Percentiles rank a stretch among this genome's conserved stretches.
These are phyloP conservation scores for Zygosaccharomyces sapae DNA, from an alignment of 1,139 yeast genomes.

Conservation along the genomic window DNA sequence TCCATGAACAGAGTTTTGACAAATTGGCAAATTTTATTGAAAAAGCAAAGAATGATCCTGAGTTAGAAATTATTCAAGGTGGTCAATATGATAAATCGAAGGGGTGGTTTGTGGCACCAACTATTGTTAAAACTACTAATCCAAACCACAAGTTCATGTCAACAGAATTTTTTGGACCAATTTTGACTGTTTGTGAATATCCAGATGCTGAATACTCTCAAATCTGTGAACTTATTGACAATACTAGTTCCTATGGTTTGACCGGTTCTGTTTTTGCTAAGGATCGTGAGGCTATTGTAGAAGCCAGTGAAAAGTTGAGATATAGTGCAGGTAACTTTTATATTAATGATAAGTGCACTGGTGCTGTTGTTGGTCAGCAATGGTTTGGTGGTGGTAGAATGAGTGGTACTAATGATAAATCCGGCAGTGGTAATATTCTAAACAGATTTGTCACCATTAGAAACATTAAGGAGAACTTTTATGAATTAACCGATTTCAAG, in stretches of 20 bases:
- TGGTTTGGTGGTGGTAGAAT: conserved; percentile 98
- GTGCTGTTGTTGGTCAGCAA: conserved; percentile 97
- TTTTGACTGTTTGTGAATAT: conserved; percentile 77
- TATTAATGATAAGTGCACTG: conserved; percentile 93
- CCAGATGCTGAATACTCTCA: conserved; percentile 56
- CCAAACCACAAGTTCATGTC: conserved; percentile 70
- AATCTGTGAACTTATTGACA: conserved; percentile 62
- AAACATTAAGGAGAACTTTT: conserved; percentile 86
- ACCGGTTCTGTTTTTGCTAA: conserved; percentile 90
- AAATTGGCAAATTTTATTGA: conserved; percentile 70
- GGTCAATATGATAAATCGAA: conserved; percentile 66
- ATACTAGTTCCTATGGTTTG: conserved; percentile 71
- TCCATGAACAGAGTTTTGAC: conserved; percentile 80
- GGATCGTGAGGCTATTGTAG: conserved; percentile 68
- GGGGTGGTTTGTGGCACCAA: conserved; percentile 86
- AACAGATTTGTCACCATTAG: conserved; percentile 82
- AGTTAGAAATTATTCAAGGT: conserved; percentile 69
- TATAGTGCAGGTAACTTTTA: conserved; percentile 97
- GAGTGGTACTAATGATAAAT: conserved; percentile 96
- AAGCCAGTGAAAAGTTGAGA: conserved; percentile 73
- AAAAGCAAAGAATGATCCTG: conserved; percentile 67
- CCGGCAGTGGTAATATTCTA: conserved; percentile 84
- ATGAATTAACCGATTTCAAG: conserved; percentile 67
- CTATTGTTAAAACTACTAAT: conserved; percentile 69
- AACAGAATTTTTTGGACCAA: conserved; percentile 89